Base-by-base conservation (phyloP, 306 rosid species). In the Cucurbita argyrosperma region DNA sequence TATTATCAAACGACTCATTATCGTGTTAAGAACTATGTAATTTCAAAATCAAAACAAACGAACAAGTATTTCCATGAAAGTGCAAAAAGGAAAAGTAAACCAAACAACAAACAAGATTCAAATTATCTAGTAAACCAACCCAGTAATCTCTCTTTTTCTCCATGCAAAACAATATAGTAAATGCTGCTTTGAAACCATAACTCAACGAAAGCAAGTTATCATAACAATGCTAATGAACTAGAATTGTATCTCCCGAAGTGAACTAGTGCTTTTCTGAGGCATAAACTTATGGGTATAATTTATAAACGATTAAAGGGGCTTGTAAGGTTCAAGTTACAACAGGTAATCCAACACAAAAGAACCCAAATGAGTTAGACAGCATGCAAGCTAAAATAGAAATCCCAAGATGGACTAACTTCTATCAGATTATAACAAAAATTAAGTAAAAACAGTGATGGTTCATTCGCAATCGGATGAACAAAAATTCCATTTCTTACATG, bases 401-500 rank as follows among this genome's bases (percentile, higher is more conserved):
- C 56, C 74, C 14, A 68, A 47, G 21, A 46, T 68, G 56, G 18
- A 46, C 19, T 9, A 35, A 47, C 42, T 23, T 46, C 42, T 13
- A 68, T 68, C 57, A 47, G 52, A 23, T 23, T 26, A 10, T 7
- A 47, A 68, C 56, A 68, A 68, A 68, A 68, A 68, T 68, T 23
- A 68, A 68, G 42, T 21, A 68, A 13, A 68, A 39, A 39, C 8
- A 37, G 14, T 13, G 4, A 61, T 12, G 10, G 46, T 35, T 61
- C 11, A 61, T 61, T 5, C 10, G 10, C 8, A 61, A 37, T 15
- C 37, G 46, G 5, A 61, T 13, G 16, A 63, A 63, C 47, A 39
- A 26, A 23, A 40, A n/a, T 58, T 18, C 14, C 62, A 45, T 42
- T 55, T 81, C 95, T 87, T 80, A 95, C 99, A 79, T 4, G 99